These are phyloP conservation scores for Leishmania mexicana DNA, from an alignment of 208 protist genomes.

Conservation along the genomic window DNA sequence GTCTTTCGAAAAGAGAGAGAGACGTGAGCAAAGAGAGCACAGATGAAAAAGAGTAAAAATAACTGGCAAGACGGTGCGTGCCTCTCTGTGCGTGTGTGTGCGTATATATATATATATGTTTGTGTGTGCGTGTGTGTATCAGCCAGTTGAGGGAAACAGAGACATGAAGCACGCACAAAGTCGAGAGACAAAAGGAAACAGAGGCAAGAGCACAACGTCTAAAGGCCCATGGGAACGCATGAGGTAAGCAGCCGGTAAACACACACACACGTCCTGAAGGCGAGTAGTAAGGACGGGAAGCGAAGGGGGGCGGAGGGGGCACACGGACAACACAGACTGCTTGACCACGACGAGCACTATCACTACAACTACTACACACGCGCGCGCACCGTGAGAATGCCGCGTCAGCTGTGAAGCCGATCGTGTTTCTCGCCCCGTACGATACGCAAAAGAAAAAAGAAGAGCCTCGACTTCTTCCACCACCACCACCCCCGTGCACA, in stretches of 20 bases:
- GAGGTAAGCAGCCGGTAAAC: not conserved
- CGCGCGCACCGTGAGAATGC: not conserved
- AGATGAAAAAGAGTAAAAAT: slow-evolving; percentile 6
- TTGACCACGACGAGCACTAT: not conserved
- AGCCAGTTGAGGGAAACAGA: not conserved
- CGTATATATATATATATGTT: not conserved
- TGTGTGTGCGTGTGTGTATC: not conserved
- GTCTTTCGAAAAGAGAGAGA: slow-evolving; percentile 7
- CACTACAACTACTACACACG: not conserved
- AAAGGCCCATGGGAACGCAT: not conserved
- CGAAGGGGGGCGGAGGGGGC: not conserved
- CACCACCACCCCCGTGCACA: slow-evolving; percentile 6
- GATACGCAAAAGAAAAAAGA: not conserved
- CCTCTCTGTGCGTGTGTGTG: not conserved
- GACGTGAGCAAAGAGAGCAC: not conserved
- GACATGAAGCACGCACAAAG: not conserved
- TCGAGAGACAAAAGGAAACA: not conserved
- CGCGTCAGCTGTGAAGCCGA: not conserved
- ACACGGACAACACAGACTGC: not conserved
- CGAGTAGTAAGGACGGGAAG: not conserved
- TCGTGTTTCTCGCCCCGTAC: not conserved
- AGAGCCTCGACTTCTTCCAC: not conserved
- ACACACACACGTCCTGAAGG: not conserved
- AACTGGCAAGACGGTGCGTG: not conserved
- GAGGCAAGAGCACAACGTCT: not conserved